Base-by-base conservation (phyloP, 257 asterid species). In the Salvia splendens region DNA sequence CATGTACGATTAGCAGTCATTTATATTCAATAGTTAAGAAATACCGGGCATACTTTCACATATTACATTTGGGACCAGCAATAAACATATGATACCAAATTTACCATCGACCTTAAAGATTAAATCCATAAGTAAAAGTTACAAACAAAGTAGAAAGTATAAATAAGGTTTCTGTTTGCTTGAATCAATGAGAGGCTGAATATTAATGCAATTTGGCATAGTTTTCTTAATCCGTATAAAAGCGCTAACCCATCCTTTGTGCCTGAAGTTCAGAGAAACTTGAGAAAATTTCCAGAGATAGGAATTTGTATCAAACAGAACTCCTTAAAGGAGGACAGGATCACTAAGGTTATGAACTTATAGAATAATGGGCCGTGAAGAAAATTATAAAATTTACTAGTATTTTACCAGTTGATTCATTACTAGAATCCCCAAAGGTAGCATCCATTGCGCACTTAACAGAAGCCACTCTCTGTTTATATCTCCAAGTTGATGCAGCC, bases 391-490 rank as follows among this genome's bases (percentile, higher is more conserved):
- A 48, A 36, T 15, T 76, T 24, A n/a, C n/a, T n/a, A 2, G 30
- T 24, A 1, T 24, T 24, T 24, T 88, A 90, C 99, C 92, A 56
- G 83, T 74, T 58, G 96, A 81, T 63, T 76, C 88, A 75, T 82
- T 82, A 45, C 77, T 63, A 67, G 82, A 61, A 81, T 86, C 89
- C 42, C 95, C 88, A 73, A 68, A 90, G 72, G 97, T 85, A 66
- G 97, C 93, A 77, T 88, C 97, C 91, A 87, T 83, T 11, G 97
- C 85, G 74, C 91, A 88, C 73, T 82, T 88, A 65, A 88, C 48
- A 20, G 69, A 30, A 54, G 82, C 84, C 55, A 58, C 67, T 64
- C 76, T 71, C 54, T 56, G 78, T 64, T 54, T 72, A 71, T 35
- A 72, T 51, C 81, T 77, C 83, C 78, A 82, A 57, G 80, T 68